A percentile compares a stretch with the other conserved stretches of the same genome.
These are phyloP conservation scores for Phytophthora kernoviae DNA, from an alignment of 352 stramenopile genomes.

Conservation along the genomic window DNA sequence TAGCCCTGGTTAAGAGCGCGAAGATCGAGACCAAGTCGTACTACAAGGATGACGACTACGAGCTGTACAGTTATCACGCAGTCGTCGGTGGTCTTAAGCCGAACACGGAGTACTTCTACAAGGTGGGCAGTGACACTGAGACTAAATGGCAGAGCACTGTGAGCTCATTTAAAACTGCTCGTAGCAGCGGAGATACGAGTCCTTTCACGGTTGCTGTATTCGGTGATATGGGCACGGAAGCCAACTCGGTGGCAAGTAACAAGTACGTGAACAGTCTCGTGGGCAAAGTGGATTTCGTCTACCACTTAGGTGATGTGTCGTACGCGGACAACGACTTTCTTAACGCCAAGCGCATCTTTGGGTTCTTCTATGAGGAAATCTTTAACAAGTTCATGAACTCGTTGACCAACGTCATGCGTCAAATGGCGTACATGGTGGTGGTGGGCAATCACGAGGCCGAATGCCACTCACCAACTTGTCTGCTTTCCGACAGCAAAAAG, in stretches of 20 bases:
- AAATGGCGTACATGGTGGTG: constrained; percentile 69
- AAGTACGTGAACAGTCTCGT: constrained; percentile 38
- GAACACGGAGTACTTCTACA: constrained; percentile 43
- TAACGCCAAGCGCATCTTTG: constrained; percentile 19
- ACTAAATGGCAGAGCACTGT: constrained; percentile 30
- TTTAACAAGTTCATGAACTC: constrained; percentile 77
- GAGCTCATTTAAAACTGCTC: constrained; percentile 39
- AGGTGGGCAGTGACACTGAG: constrained; percentile 5
- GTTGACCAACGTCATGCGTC: constrained; percentile 42
- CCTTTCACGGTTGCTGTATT: constrained; percentile 35
- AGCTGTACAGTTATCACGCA: constrained; percentile 50
- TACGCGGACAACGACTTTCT: constrained; percentile 38
- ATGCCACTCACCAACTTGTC: constrained; percentile 45
- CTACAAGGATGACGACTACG: constrained; percentile 47
- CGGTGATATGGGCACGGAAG: constrained; percentile 34
- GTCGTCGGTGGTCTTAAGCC: constrained; percentile 34
- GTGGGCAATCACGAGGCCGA: constrained; percentile 78
- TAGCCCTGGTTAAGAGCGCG: constrained; percentile 10
- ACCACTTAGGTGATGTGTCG: constrained; percentile 36
- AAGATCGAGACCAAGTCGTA: constrained; percentile 30
- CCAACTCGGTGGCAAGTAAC: constrained; percentile 32
- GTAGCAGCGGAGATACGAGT: constrained; percentile 12
- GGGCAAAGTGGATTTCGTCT: constrained; percentile 35
- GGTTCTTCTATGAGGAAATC: constrained; percentile 41
- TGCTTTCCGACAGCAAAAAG: constrained; percentile 24